phyloP scores from a whole-genome alignment of 495 filamentous ascomycete genomes.

The Daldinia bambusicola region DNA sequence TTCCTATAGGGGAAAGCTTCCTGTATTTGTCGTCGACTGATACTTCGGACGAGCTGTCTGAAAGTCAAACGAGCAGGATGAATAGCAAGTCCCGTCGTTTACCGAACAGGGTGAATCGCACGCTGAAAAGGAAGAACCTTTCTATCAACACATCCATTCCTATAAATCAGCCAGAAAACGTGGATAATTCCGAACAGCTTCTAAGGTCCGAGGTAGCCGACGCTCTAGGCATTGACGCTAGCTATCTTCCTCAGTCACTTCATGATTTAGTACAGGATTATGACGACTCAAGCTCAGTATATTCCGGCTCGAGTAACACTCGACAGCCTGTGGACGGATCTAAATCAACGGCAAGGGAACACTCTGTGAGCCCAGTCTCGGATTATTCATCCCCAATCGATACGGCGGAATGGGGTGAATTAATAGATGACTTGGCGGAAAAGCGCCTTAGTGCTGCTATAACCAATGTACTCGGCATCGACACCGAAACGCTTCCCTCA shows the following conservation, averaged over 20 bases:
- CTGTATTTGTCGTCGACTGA: conserved; percentile 30
- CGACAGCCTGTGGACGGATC: background rate
- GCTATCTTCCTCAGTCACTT: conserved; percentile 38
- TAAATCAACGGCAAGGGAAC: background rate
- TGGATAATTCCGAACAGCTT: conserved; percentile 1
- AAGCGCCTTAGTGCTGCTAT: conserved; percentile 47
- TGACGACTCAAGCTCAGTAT: conserved; percentile 15
- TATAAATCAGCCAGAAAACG: conserved; percentile 3
- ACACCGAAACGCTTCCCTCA: conserved; percentile 35
- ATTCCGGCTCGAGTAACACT: conserved; percentile 25
- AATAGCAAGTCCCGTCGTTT: background rate
- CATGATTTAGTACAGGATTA: conserved; percentile 13
- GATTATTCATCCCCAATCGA: conserved; percentile 27
- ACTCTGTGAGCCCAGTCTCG: conserved; percentile 24
- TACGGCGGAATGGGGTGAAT: conserved; percentile 22
- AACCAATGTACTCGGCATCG: conserved; percentile 49
- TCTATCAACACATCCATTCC: conserved; percentile 23
- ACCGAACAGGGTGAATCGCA: background rate
- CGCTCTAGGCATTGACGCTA: conserved; percentile 42
- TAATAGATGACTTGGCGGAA: conserved; percentile 44
- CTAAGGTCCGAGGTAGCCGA: conserved; percentile 44
- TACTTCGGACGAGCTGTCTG: conserved; percentile 3
- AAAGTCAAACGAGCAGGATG: conserved; percentile 2
- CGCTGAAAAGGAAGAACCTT: conserved; percentile 10
- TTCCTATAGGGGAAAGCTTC: conserved; percentile 26